Conservation (phyloP, 805 yeast genomes). For the Torulaspora quercuum region DNA sequence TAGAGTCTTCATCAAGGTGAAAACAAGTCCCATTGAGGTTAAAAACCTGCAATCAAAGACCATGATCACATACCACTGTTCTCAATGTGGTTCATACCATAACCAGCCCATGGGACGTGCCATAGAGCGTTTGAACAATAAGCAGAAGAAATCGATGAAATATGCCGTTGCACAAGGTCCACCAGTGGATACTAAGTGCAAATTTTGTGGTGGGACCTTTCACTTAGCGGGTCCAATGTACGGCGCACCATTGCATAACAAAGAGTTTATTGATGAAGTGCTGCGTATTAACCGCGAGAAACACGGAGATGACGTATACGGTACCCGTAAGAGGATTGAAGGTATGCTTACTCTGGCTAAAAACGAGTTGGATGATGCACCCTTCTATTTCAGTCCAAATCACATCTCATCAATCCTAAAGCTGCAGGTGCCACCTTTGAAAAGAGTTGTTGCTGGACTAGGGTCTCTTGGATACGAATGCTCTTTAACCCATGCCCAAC, state of each 20-base stretch:
- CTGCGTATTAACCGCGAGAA: conserved; percentile 49
- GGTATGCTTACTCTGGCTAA: conserved; percentile 89
- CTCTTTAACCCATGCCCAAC: conserved; percentile 84
- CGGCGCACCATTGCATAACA: conserved; percentile 74
- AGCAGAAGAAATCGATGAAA: conserved; percentile 40
- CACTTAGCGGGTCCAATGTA: conserved; percentile 97
- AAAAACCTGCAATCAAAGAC: conserved; percentile 74
- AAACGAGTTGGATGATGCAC: conserved; percentile 60
- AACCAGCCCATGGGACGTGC: conserved; percentile 74
- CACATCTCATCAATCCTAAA: conserved; percentile 70
- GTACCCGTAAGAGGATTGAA: conserved; percentile 77
- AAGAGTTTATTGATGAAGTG: conserved; percentile 60
- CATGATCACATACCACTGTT: conserved; percentile 76
- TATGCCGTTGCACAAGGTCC: conserved; percentile 66
- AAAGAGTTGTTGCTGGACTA: conserved; percentile 67
- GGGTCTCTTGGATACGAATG: conserved; percentile 80
- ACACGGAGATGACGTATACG: conserved; percentile 57
- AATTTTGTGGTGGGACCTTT: conserved; percentile 59
- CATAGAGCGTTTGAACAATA: conserved; percentile 41
- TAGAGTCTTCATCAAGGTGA: conserved; percentile 75
- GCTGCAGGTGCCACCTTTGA: conserved; percentile 79
- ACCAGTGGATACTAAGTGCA: conserved; percentile 57
- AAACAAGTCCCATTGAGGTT: conserved; percentile 74
- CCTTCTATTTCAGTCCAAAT: conserved; percentile 82
- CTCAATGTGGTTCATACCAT: conserved; percentile 75